phyloP scores from a whole-genome alignment of 257 asterid species.

The Fraxinus cuspidata region DNA sequence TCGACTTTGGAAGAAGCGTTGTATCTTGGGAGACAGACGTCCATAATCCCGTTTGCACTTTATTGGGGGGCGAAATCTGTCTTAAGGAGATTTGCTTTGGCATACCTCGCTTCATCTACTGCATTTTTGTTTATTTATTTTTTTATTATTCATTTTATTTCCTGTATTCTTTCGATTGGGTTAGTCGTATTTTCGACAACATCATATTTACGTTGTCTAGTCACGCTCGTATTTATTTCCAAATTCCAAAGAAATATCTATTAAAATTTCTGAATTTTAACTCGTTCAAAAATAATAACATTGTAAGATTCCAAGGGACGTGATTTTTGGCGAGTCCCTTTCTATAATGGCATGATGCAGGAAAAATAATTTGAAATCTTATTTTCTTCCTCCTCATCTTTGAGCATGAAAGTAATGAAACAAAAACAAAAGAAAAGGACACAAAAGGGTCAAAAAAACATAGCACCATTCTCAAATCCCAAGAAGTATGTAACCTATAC shows the following conservation, averaged over 20 bases:
- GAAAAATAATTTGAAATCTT: not conserved
- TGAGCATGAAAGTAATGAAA: not conserved
- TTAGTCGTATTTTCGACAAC: too few relatives aligned
- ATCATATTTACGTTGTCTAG: too few relatives aligned
- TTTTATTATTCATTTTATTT: too few relatives aligned
- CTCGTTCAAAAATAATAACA: not conserved
- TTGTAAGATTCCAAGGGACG: not conserved
- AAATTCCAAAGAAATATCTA: not conserved
- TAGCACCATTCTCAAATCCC: not conserved
- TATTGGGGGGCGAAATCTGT: too few relatives aligned
- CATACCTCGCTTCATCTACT: too few relatives aligned
- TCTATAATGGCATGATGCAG: not conserved
- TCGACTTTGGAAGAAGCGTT: too few relatives aligned
- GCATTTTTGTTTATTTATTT: too few relatives aligned
- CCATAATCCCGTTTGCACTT: too few relatives aligned
- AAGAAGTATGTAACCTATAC: not conserved
- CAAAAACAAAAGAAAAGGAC: not conserved
- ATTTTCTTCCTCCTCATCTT: not conserved
- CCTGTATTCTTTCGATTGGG: too few relatives aligned
- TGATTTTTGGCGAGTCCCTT: slow-evolving; percentile 1
- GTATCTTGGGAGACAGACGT: too few relatives aligned
- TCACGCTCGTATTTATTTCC: too few relatives aligned
- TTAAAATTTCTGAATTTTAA: not conserved
- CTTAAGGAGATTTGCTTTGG: too few relatives aligned
- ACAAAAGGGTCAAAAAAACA: not conserved